Percentiles rank a stretch among this genome's conserved stretches.
phyloP scores from a whole-genome alignment of 129 eudicot species.

The Kitagawia praeruptora region DNA sequence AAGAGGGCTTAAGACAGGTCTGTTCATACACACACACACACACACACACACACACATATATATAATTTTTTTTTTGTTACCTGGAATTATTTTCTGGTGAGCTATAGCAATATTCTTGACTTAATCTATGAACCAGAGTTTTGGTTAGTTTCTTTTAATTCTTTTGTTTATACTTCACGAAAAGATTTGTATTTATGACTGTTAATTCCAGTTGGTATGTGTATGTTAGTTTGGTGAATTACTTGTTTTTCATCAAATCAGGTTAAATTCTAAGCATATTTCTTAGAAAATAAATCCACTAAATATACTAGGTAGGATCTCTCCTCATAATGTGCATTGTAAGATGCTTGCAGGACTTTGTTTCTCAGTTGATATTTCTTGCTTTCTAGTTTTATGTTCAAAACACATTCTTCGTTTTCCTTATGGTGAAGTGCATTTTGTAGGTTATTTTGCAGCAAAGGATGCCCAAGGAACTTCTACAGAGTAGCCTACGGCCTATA shows the following conservation, averaged over 20 bases:
- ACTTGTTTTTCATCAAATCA: too few species aligned
- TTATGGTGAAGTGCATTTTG: slow-evolving; percentile 10
- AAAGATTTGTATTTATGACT: slow-evolving; percentile 10
- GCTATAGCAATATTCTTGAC: slow-evolving; percentile 7
- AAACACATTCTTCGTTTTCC: slow-evolving; percentile 9
- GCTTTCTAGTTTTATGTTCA: background rate
- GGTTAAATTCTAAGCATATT: background rate
- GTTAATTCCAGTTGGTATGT: background rate
- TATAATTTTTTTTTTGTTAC: background rate
- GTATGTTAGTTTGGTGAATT: background rate
- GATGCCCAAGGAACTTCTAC: slow-evolving; percentile 98
- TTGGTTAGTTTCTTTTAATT: background rate
- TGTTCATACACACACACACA: too few species aligned
- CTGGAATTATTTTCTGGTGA: background rate
- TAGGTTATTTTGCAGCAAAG: slow-evolving; percentile 92
- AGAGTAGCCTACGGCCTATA: slow-evolving; percentile 95
- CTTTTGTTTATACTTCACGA: slow-evolving; percentile 7
- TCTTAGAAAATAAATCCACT: background rate
- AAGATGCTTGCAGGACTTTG: background rate
- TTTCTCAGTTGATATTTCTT: background rate
- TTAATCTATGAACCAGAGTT: background rate
- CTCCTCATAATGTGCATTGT: background rate
- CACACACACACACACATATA: too few species aligned
- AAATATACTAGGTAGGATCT: background rate
- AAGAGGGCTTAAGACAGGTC: slow-evolving; percentile 97